Conservation (phyloP, 2,329 filamentous ascomycete genomes). For the Byssoonygena ceratinophila region DNA sequence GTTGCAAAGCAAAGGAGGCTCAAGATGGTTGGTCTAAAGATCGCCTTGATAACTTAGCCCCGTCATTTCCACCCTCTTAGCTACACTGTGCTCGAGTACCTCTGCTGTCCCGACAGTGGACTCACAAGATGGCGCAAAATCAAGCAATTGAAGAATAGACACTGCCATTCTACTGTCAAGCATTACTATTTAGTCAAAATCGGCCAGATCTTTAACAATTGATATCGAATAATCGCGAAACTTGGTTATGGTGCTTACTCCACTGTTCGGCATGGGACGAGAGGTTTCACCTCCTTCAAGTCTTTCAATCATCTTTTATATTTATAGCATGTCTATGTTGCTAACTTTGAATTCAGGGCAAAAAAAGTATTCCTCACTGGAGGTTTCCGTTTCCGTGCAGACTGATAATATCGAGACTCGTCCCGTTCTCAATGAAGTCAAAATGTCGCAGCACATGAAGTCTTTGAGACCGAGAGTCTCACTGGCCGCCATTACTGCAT, state of each 20-base stretch:
- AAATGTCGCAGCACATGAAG: conserved; percentile 17
- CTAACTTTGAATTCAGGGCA: conserved; percentile 8
- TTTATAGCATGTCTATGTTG: too few relatives aligned
- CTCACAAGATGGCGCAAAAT: conserved; percentile 6
- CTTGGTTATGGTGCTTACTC: conserved; percentile 22
- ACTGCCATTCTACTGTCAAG: conserved; percentile 16
- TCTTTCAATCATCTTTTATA: not conserved
- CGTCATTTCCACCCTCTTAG: too few relatives aligned
- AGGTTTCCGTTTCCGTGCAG: conserved; percentile 12
- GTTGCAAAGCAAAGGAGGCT: too few relatives aligned
- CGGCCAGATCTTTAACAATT: conserved; percentile 17
- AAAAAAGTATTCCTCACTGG: conserved; percentile 15
- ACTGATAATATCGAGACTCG: conserved; percentile 11
- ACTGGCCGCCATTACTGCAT: too few relatives aligned
- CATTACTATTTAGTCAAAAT: conserved; percentile 20
- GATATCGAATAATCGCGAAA: conserved; percentile 20
- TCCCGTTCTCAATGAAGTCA: conserved; percentile 19
- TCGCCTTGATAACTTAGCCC: too few relatives aligned
- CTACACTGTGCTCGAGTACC: not conserved
- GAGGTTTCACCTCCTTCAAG: conserved; percentile 8
- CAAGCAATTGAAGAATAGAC: too few relatives aligned
- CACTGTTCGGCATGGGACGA: conserved; percentile 20
- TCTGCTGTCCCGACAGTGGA: not conserved
- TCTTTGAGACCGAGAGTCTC: too few relatives aligned
- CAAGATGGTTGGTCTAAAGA: too few relatives aligned